Evolutionary conservation across 2,329 filamentous ascomycete genomes (phyloP).

Genomic region (Thermothelomyces thermophilus): DNA sequence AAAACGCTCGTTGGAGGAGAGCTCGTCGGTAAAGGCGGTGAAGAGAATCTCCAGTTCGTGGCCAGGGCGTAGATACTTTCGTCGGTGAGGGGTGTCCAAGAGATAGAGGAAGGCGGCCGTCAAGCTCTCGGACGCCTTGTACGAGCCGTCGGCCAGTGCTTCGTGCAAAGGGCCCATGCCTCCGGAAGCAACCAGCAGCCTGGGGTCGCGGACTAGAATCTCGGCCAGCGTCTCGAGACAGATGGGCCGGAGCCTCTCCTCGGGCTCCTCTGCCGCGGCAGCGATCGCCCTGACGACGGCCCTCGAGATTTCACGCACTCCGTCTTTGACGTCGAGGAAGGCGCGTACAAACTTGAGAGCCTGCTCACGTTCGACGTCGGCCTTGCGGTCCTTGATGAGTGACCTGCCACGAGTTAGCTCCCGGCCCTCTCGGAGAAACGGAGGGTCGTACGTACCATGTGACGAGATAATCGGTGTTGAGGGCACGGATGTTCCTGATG

Average conservation of each 20-base stretch:
- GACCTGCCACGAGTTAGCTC: constrained; percentile 43
- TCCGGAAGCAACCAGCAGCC: constrained; percentile 72
- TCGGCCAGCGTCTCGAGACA: constrained; percentile 90
- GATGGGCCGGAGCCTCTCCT: constrained; percentile 82
- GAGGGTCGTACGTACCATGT: constrained; percentile 49
- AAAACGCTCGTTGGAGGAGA: constrained; percentile 50
- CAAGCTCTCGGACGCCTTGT: constrained; percentile 86
- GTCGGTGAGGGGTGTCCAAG: constrained; percentile 72
- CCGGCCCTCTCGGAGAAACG: not conserved
- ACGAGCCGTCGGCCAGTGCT: constrained; percentile 80
- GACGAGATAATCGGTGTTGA: constrained; percentile 90
- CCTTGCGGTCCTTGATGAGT: constrained; percentile 89
- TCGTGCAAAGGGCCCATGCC: constrained; percentile 86
- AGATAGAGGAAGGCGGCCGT: constrained; percentile 84
- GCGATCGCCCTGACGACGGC: constrained; percentile 85
- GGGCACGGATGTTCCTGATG: constrained; percentile 73
- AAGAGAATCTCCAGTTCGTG: constrained; percentile 87
- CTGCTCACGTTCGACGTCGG: constrained; percentile 94
- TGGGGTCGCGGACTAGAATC: constrained; percentile 79
- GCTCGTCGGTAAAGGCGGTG: constrained; percentile 84
- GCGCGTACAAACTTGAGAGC: constrained; percentile 93
- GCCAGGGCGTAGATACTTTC: constrained; percentile 77
- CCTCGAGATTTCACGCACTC: constrained; percentile 78
- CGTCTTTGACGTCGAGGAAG: constrained; percentile 92
- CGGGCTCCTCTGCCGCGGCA: constrained; percentile 77